Conservation (phyloP, 1,139 yeast species). For the Sugiyamaella xylanicola region DNA sequence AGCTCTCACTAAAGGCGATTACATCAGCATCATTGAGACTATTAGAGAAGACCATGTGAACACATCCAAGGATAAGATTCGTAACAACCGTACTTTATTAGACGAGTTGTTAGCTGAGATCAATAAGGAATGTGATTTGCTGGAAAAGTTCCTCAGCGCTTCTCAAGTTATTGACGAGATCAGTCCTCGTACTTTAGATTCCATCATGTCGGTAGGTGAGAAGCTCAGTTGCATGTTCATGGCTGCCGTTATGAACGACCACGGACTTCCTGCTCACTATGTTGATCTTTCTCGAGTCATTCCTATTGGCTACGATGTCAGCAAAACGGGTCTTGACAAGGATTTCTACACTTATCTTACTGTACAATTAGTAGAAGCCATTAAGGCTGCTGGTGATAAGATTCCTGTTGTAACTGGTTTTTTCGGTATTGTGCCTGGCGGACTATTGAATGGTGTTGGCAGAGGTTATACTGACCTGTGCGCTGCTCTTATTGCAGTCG, state of each 20-base stretch:
- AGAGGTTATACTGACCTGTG: constrained; percentile 97
- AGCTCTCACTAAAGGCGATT: constrained; percentile 56
- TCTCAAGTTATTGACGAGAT: constrained; percentile 91
- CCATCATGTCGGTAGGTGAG: constrained; percentile 92
- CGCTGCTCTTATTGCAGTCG: constrained; percentile 96
- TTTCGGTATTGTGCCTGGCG: constrained; percentile 94
- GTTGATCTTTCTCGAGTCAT: constrained; percentile 77
- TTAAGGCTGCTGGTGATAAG: constrained; percentile 50
- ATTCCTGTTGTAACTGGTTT: constrained; percentile 95
- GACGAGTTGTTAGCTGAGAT: constrained; percentile 59
- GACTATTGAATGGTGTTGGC: constrained; percentile 87
- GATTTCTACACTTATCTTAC: constrained; percentile 65
- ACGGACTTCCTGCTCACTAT: constrained; percentile 72
- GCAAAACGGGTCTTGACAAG: constrained; percentile 52
- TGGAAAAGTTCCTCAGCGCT: constrained; percentile 74
- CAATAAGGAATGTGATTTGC: constrained; percentile 63
- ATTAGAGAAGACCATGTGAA: constrained; percentile 76
- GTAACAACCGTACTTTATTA: constrained; percentile 47
- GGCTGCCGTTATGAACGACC: constrained; percentile 80
- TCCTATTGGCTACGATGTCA: constrained; percentile 38
- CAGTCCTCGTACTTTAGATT: constrained; percentile 82
- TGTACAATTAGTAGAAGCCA: constrained; percentile 57
- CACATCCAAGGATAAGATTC: constrained; percentile 65
- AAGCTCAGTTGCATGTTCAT: constrained; percentile 87
- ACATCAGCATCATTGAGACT: constrained; percentile 49